These are phyloP conservation scores for Camillea tinctor DNA, from an alignment of 2,329 filamentous ascomycete species.

Conservation along the genomic window DNA sequence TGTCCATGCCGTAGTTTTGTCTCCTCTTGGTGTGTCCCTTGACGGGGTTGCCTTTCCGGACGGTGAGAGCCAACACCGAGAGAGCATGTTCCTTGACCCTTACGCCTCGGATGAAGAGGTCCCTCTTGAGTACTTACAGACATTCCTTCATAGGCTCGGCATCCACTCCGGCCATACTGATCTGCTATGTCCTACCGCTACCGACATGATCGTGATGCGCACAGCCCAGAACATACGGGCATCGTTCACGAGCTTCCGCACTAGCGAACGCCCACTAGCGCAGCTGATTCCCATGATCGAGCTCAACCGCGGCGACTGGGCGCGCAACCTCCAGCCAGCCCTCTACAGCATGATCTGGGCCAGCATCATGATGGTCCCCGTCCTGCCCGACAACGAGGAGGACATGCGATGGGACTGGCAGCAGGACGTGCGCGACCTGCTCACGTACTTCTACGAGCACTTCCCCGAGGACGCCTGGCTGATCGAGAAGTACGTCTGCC, in stretches of 20 bases:
- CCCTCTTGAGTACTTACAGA: conserved; percentile 54
- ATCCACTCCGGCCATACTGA: conserved; percentile 42
- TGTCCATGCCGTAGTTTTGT: conserved; percentile 75
- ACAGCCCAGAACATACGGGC: conserved; percentile 79
- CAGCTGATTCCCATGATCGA: conserved; percentile 38
- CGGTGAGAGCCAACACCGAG: conserved; percentile 40
- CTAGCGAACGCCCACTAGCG: conserved; percentile 37
- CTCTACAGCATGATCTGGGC: conserved; percentile 77
- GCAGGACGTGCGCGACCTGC: conserved; percentile 62
- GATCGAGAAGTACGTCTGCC: conserved; percentile 65
- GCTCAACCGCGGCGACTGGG: conserved; percentile 48
- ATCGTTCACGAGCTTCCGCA: conserved; percentile 55
- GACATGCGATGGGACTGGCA: conserved; percentile 50
- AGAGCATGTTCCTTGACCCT: conserved; percentile 80
- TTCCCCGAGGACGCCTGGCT: conserved; percentile 72
- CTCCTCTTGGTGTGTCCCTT: conserved; percentile 58
- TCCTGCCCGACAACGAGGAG: conserved; percentile 36
- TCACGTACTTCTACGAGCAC: conserved; percentile 61
- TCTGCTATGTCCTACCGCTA: conserved; percentile 64
- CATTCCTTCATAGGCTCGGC: conserved; percentile 52
- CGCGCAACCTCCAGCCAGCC: conserved; percentile 55
- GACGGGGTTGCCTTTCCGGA: conserved; percentile 45
- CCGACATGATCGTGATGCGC: conserved; percentile 68
- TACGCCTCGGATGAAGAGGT: conserved; percentile 71
- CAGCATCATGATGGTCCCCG: conserved; percentile 54